Evolutionary conservation across 345 rosid species (phyloP).

Genomic region (Anacardium occidentale): DNA sequence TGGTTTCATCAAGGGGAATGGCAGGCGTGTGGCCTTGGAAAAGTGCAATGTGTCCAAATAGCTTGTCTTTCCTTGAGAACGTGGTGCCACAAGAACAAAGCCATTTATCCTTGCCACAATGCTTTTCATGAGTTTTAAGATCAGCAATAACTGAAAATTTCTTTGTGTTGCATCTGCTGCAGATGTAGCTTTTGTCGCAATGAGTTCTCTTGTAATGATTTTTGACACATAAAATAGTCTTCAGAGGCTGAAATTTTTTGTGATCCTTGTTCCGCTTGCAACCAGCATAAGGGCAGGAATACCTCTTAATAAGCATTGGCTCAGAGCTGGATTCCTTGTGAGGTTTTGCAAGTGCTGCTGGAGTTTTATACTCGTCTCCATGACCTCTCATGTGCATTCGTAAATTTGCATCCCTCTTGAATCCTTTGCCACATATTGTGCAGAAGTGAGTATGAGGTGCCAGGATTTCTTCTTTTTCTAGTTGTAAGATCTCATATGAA

Average conservation of each 20-base stretch:
- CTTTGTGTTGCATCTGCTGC: slow-evolving; percentile 93
- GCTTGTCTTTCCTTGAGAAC: slow-evolving; percentile 96
- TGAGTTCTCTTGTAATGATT: slow-evolving; percentile 97
- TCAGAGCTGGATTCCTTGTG: slow-evolving; percentile 65
- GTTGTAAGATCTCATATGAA: slow-evolving; percentile 85
- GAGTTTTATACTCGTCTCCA: slow-evolving; percentile 93
- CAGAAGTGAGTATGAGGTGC: slow-evolving; percentile 99
- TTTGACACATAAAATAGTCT: slow-evolving; percentile 86
- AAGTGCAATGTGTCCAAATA: slow-evolving; percentile 88
- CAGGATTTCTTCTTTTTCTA: slow-evolving; percentile 95
- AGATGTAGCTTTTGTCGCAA: slow-evolving; percentile 87
- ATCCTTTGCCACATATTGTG: slow-evolving; percentile 94
- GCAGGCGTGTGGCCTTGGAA: slow-evolving; percentile 99
- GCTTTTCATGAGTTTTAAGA: slow-evolving; percentile 98
- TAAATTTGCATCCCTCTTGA: slow-evolving; percentile 92
- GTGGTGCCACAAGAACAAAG: slow-evolving; percentile 98
- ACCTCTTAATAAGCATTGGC: slow-evolving; percentile 72
- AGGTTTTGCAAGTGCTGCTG: slow-evolving; percentile 93
- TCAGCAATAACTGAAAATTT: slow-evolving; percentile 93
- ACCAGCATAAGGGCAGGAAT: slow-evolving; percentile 89
- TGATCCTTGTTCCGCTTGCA: slow-evolving; percentile 98
- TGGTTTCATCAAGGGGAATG: slow-evolving; percentile 65
- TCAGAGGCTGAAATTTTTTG: slow-evolving; percentile 93
- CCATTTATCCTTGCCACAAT: slow-evolving; percentile 96
- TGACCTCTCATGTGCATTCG: slow-evolving; percentile 99